phyloP scores from a whole-genome alignment of 1,139 yeast species.

The Suhomyces bokatorum region DNA sequence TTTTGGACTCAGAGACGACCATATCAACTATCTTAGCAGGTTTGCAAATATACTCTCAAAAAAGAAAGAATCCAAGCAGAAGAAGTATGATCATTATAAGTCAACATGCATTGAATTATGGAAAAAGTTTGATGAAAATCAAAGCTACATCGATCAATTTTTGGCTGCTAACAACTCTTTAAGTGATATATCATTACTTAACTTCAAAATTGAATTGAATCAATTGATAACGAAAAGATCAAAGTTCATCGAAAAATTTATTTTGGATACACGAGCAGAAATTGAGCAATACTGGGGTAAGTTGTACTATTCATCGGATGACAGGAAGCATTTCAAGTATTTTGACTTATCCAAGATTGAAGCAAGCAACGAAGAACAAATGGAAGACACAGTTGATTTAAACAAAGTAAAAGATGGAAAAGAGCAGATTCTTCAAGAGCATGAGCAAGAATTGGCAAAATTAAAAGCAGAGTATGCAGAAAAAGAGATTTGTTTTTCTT shows the following conservation, averaged over 20 bases:
- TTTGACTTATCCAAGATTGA: slow-evolving; percentile 16
- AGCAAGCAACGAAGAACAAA: background rate
- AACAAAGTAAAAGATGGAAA: slow-evolving; percentile 21
- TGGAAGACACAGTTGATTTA: background rate
- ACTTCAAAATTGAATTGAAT: slow-evolving; percentile 54
- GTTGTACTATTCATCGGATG: slow-evolving; percentile 55
- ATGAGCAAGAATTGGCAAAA: slow-evolving; percentile 60
- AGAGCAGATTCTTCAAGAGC: slow-evolving; percentile 56
- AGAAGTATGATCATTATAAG: slow-evolving; percentile 34
- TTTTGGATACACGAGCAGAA: slow-evolving; percentile 57
- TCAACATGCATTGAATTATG: slow-evolving; percentile 48
- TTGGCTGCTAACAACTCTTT: slow-evolving; percentile 33
- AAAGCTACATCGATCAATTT: slow-evolving; percentile 40
- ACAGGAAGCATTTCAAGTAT: slow-evolving; percentile 40
- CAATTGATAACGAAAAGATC: slow-evolving; percentile 62
- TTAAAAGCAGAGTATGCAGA: slow-evolving; percentile 53
- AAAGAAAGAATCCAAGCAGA: slow-evolving; percentile 35
- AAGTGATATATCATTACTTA: slow-evolving; percentile 39
- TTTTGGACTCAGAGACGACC: slow-evolving; percentile 42
- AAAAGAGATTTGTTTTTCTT: slow-evolving; percentile 54
- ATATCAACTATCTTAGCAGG: slow-evolving; percentile 32
- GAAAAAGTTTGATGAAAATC: slow-evolving; percentile 48
- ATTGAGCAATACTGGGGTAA: slow-evolving; percentile 64
- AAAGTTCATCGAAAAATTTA: slow-evolving; percentile 65
- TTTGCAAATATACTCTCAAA: slow-evolving; percentile 30